Conservation (phyloP, 2,329 filamentous ascomycete species). For the Aspergillus bombycis region DNA sequence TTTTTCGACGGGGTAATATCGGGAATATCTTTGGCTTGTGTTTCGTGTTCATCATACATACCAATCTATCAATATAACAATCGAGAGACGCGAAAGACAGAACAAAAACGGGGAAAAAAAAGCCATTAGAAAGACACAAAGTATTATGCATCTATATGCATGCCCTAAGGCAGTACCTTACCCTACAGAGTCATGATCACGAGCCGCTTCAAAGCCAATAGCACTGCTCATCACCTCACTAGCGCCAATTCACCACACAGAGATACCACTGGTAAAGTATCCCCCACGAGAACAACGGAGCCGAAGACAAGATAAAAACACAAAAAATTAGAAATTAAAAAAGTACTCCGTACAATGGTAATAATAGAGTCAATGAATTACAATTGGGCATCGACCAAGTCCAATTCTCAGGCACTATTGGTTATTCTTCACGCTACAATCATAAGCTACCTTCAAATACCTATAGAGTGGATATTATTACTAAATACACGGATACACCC, state of each 20-base stretch:
- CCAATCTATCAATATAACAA: background rate
- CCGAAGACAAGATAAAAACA: background rate
- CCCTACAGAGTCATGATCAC: slow-evolving; percentile 8
- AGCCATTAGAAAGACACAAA: background rate
- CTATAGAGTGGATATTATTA: background rate
- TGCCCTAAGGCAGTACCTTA: slow-evolving; percentile 4
- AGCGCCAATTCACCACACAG: background rate
- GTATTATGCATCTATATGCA: background rate
- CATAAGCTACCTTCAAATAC: background rate
- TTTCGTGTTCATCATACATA: background rate
- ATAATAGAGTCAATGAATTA: background rate
- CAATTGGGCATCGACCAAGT: slow-evolving; percentile 3
- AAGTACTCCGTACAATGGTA: background rate
- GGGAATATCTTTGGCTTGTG: background rate
- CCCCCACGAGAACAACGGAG: background rate
- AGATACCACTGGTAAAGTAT: background rate
- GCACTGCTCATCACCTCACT: slow-evolving; percentile 1
- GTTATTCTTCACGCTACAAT: background rate
- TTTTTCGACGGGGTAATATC: background rate
- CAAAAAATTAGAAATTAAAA: background rate
- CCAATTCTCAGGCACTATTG: slow-evolving; percentile 1
- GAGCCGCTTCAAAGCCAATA: slow-evolving; percentile 6
- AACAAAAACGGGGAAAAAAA: background rate
- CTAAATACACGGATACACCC: background rate
- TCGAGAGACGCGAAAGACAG: background rate